Percentiles rank a stretch among this genome's conserved stretches.
Conservation (phyloP, 257 asterid genomes). For the Mentha longifolia region DNA sequence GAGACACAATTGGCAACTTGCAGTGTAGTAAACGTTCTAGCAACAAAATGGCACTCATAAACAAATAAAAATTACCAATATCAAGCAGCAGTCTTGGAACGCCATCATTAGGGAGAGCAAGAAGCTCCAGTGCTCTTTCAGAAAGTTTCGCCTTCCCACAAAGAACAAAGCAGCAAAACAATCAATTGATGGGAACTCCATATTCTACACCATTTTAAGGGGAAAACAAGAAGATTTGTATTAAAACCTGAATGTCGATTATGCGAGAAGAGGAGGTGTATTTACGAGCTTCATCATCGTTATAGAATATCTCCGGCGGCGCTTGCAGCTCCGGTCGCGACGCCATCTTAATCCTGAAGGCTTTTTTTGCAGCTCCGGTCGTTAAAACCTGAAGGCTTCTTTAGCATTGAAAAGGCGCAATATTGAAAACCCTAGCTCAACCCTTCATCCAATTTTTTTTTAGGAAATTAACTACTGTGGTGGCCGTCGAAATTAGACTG, state of each 20-base stretch:
- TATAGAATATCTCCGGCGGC: conserved; percentile 96
- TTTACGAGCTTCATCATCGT: conserved; percentile 92
- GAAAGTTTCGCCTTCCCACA: conserved; percentile 72
- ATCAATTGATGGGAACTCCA: neutral
- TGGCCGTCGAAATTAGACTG: too few species aligned
- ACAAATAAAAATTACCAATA: conserved; percentile 55
- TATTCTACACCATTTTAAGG: neutral
- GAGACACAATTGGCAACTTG: neutral
- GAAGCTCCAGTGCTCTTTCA: conserved; percentile 94
- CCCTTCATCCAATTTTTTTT: too few species aligned
- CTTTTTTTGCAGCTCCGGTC: too few species aligned
- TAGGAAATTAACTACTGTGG: too few species aligned
- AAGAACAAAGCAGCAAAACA: conserved; percentile 15
- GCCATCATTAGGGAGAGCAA: conserved; percentile 81
- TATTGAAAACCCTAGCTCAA: too few species aligned
- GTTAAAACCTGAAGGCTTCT: too few species aligned
- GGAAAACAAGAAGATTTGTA: neutral
- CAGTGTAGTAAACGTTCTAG: conserved; percentile 3
- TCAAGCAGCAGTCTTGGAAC: conserved; percentile 86
- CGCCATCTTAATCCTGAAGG: conserved; percentile 53
- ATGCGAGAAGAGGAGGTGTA: conserved; percentile 98
- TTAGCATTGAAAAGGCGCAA: neutral
- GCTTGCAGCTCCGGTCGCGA: conserved; percentile 95
- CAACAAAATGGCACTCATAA: neutral
- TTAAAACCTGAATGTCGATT: conserved; percentile 78